Base-by-base conservation (phyloP, 2,329 filamentous ascomycete species). In the Macrophomina pseudophaseolina region DNA sequence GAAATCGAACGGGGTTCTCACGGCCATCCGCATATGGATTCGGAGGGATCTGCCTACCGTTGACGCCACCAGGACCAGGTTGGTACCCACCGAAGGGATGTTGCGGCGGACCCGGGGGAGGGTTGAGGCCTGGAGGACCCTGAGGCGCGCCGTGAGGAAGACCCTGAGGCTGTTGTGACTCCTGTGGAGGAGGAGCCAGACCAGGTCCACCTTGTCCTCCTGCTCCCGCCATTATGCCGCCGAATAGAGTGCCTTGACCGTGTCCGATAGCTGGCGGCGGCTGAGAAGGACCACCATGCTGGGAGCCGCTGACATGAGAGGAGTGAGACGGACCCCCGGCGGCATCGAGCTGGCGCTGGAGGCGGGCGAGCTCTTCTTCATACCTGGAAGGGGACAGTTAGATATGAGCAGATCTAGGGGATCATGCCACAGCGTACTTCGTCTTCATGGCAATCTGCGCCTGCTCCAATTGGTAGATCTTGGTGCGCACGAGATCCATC, bases 381-480 rank as follows among this genome's bases (percentile, higher is more conserved):
- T 98, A 98, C 76, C 94, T 98, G 74, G 1, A 4, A n/a, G 38
- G 2, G n/a, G 3, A 38, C 14, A 8, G 30, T 65, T 58, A 65
- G 51, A 30, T 32, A 23, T 32, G 8, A 30, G n/a, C 35, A 5
- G 35, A 33, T 18, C 32, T 30, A 28, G 14, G 56, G 58, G 40
- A 69, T 32, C 65, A 52, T 65, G 58, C 58, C 44, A 62, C 32
- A 11, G 81, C 90, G 77, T 84, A 98, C 94, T 97, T 97, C 80
- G 90, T 86, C 84, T 98, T 98, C 75, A 97, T 88, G 64, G 87
- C 88, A 74, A 94, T 86, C 75, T 98, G 95, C 58, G 90, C 88
- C 77, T 96, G 93, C 79, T 99, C 95, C 79, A 99, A 88, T 73
- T 92, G 88, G 75, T 93, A 97, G 68, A 99, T 92, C 80, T 97